Base-by-base conservation (phyloP, 345 rosid species). In the Eucalyptus grandis region DNA sequence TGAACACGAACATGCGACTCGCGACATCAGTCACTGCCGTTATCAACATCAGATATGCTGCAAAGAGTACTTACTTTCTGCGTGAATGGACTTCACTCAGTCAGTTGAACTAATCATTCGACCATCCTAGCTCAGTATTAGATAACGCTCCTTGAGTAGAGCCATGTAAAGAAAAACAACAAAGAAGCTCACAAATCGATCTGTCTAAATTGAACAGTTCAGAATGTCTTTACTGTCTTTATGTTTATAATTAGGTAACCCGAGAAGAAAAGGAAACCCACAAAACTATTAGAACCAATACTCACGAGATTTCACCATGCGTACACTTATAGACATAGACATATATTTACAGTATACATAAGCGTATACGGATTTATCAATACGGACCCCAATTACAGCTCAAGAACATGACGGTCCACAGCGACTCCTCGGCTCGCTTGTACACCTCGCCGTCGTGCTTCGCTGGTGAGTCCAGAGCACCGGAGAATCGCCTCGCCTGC, bases 381-480 rank as follows among this genome's bases (percentile, higher is more conserved):
- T 91, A 93, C 47, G 96, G 98, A 91, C 94, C 97, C 99, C 99
- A 97, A 77, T 77, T 77, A 69, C 98, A 97, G 91, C 98, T 96
- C 94, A 97, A 92, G 85, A 90, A 97, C 98, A 97, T 96, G 58
- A 97, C 93, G 10, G 95, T 96, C 88, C 98, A 90, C 2, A 97
- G 93, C 49, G 99, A 95, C 88, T 97, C 98, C 86, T 97, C 97
- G 1, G 96, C 93, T 86, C 91, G 92, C 90, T 92, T 95, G 8
- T 90, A 49, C 91, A 90, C 93, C 89, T 95, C 95, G 43, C 86
- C 90, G 1, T 77, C 47, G 44, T 14, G 4, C 89, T 90, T 88
- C 8, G 90, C 89, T 6, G 90, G 91, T 4, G 97, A 90, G 86
- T 94, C 95, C 9, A 92, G 86, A n/a, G 93, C 92, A 8, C 93